A percentile compares a stretch with the other conserved stretches of the same genome.
These are phyloP conservation scores for Kurtzmaniella cleridarum DNA, from an alignment of 805 yeast species.

Conservation along the genomic window DNA sequence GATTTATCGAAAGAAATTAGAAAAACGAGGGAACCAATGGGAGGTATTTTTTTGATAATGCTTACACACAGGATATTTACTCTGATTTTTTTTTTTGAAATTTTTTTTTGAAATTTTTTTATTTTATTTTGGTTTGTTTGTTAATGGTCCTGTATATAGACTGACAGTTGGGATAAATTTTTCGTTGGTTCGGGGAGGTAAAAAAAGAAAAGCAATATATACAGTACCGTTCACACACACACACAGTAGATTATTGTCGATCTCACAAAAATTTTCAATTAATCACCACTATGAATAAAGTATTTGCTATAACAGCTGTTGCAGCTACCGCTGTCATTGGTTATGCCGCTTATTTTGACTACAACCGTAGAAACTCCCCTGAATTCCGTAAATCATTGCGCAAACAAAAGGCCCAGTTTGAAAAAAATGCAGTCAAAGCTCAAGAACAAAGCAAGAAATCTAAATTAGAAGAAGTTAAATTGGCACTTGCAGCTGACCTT, in stretches of 20 bases:
- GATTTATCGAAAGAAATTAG: too few relatives aligned
- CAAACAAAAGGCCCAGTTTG: constrained; percentile 57
- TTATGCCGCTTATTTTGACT: constrained; percentile 87
- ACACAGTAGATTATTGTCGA: neutral
- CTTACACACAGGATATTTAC: too few relatives aligned
- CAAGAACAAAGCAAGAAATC: constrained; percentile 56
- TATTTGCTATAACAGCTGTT: constrained; percentile 31
- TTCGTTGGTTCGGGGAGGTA: too few relatives aligned
- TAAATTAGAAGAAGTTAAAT: constrained; percentile 55
- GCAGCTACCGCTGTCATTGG: constrained; percentile 56
- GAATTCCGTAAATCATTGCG: constrained; percentile 76
- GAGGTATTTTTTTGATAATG: neutral
- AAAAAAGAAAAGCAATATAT: too few relatives aligned
- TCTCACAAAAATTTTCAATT: neutral
- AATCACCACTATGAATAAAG: constrained; percentile 20
- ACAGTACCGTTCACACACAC: too few relatives aligned
- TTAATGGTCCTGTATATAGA: constrained; percentile 1
- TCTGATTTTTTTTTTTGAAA: neutral
- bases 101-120: too few relatives aligned
- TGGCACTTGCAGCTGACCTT: constrained; percentile 59
- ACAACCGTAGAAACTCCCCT: constrained; percentile 76
- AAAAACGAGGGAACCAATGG: constrained; percentile 2
- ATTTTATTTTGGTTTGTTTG: too few relatives aligned
- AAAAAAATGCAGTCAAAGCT: constrained; percentile 48
- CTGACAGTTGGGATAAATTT: too few relatives aligned